These are phyloP conservation scores for Plasmodium falciparum DNA, from an alignment of 169 alveolate genomes.

Conservation along the genomic window DNA sequence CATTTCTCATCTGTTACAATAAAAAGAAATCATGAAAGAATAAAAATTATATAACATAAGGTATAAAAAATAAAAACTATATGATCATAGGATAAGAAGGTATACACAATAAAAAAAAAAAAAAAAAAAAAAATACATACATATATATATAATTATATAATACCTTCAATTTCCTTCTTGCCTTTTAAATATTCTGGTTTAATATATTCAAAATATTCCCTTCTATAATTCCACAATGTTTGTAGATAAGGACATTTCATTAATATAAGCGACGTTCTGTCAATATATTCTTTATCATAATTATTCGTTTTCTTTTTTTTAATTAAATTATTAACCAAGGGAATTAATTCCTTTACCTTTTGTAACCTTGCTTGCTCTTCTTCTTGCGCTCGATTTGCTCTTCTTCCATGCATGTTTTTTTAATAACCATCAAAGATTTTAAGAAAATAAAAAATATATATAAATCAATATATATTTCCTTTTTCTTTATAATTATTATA, in stretches of 20 bases:
- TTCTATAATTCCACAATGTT: slow-evolving; percentile 70
- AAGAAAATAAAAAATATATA: no score
- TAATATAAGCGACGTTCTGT: slow-evolving; percentile 34
- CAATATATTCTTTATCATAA: slow-evolving; percentile 53
- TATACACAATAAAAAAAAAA: neutral
- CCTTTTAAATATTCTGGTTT: slow-evolving; percentile 6
- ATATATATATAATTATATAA: neutral
- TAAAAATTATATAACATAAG: neutral
- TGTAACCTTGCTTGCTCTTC: slow-evolving; percentile 33
- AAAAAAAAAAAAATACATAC: neutral
- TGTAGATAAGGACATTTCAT: slow-evolving; percentile 55
- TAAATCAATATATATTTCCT: neutral
- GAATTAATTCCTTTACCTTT: slow-evolving; percentile 58
- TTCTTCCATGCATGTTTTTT: slow-evolving; percentile 74
- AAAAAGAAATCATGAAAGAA: neutral
- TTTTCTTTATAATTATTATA: neutral
- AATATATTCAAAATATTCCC: slow-evolving; percentile 64
- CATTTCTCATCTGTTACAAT: slow-evolving; percentile 16
- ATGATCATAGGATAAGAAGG: neutral
- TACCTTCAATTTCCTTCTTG: neutral
- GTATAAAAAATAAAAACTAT: no score
- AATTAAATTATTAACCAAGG: slow-evolving; percentile 29
- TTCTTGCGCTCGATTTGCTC: slow-evolving; percentile 25
- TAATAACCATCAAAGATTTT: neutral
- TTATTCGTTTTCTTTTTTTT: slow-evolving; percentile 33